These are phyloP conservation scores for Gnomoniopsis sp. DNA, from an alignment of 2,329 filamentous ascomycete species.

Conservation along the genomic window DNA sequence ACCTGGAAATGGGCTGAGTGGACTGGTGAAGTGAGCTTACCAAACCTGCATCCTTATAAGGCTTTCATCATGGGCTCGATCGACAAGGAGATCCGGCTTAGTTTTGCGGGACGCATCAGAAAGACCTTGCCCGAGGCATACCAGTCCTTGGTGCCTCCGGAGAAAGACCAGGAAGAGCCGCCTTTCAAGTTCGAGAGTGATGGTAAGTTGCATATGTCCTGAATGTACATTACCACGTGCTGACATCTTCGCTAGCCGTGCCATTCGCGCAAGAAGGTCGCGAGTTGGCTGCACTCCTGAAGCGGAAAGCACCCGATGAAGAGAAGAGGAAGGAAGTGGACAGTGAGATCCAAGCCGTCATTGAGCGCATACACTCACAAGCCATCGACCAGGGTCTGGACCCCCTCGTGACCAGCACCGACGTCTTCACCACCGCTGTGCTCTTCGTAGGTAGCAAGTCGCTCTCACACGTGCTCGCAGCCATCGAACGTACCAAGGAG, in stretches of 20 bases:
- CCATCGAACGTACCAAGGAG: conserved; percentile 92
- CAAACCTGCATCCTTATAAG: conserved; percentile 79
- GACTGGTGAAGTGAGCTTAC: conserved; percentile 78
- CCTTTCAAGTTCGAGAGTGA: conserved; percentile 86
- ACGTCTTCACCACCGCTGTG: conserved; percentile 90
- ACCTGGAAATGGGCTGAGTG: conserved; percentile 99
- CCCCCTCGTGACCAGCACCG: conserved; percentile 80
- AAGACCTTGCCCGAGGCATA: conserved; percentile 87
- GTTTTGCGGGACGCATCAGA: conserved; percentile 93
- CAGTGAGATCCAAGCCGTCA: conserved; percentile 78
- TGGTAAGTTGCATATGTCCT: conserved; percentile 69
- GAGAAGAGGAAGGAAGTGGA: conserved; percentile 75
- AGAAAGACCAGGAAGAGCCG: conserved; percentile 93
- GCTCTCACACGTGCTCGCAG: conserved; percentile 90
- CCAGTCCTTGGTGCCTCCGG: conserved; percentile 75
- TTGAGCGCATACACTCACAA: conserved; percentile 77
- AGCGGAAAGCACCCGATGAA: conserved; percentile 80
- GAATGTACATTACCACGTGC: conserved; percentile 25
- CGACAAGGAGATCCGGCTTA: conserved; percentile 95
- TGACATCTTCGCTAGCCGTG: conserved; percentile 49
- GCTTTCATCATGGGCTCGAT: conserved; percentile 87
- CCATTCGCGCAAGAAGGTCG: conserved; percentile 84
- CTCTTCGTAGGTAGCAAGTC: conserved; percentile 94
- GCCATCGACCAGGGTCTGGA: conserved; percentile 71
- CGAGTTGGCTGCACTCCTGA: conserved; percentile 74